These are phyloP conservation scores for Magnolia changhungtana DNA, from an alignment of 164 flowering plant genomes.

Conservation along the genomic window DNA sequence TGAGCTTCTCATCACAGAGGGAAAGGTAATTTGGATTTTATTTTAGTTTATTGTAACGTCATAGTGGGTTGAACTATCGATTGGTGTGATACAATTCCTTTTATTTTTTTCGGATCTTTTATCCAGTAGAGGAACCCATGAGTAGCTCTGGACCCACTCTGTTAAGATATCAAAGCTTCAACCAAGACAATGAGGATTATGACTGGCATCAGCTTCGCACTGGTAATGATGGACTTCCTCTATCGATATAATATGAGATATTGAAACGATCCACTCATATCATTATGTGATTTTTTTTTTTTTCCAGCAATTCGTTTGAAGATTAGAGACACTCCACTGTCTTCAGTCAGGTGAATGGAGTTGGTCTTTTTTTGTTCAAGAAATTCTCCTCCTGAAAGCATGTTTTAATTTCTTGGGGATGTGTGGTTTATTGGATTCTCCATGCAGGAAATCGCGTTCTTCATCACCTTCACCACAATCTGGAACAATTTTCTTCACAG, in stretches of 20 bases:
- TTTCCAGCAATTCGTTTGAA: too few relatives aligned
- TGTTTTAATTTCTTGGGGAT: neutral
- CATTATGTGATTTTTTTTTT: neutral
- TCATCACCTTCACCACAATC: conserved; percentile 53
- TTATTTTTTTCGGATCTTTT: conserved; percentile 1
- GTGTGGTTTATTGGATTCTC: neutral
- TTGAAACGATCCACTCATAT: neutral
- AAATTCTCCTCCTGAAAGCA: neutral
- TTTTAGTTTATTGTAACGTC: neutral
- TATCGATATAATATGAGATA: neutral
- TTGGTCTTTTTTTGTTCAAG: too few relatives aligned
- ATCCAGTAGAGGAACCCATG: conserved; percentile 62
- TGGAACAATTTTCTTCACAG: conserved; percentile 48
- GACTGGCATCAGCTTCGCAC: conserved; percentile 59
- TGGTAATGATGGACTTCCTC: conserved; percentile 29
- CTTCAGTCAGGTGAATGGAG: too few relatives aligned
- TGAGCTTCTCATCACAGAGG: conserved; percentile 59
- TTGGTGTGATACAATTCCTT: too few relatives aligned
- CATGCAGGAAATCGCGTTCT: conserved; percentile 54
- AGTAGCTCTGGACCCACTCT: conserved; percentile 32
- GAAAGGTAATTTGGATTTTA: conserved; percentile 32
- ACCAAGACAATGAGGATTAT: conserved; percentile 50
- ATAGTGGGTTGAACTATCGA: too few relatives aligned
- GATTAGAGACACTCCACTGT: too few relatives aligned
- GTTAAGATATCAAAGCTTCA: conserved; percentile 42